Evolutionary conservation across 2,329 filamentous ascomycete species (phyloP), one percentile per base, ranked within the genome.

Genomic region (Corynespora cassiicola): DNA sequence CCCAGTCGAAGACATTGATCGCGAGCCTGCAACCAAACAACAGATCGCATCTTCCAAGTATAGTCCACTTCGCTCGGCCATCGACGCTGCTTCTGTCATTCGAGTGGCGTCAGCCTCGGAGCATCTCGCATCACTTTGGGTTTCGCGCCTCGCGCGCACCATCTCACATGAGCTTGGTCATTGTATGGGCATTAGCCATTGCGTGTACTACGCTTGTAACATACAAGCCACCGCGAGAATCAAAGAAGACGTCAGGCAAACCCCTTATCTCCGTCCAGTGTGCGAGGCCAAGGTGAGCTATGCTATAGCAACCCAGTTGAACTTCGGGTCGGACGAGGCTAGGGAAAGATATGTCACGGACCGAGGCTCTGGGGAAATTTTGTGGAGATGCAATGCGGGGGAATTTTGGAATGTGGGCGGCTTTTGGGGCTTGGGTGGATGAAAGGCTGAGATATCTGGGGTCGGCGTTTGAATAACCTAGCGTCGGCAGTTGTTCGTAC

Each of bases 171-270:
- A 88, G 54, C 63, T 88, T 0, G 81, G 82, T 0, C 85, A 87
- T 58, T 88, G 84, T 54, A 76, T 88, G 23, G 81, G 79, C 1
- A n/a, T n/a, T n/a, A n/a, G n/a, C n/a, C 85, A 88, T 56, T 88
- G 85, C 55, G 68, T 78, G 0, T 86, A 82, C 52, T 85, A 81
- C 49, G 80, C 82, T 0, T 87, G 82, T 49, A 71, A 75, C 2
- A 84, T 86, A 82, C 82, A 86, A 56, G 75, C 78, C 4, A 82
- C 79, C 1, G 75, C 76, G 0, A 71, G 74, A 1, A 68, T 84
- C 24, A 68, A 63, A 0, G 84, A 86, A 58, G 82, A 86, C 54
- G 69, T 75, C 2, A 66, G 82, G 26, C 82, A 86, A 54, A 82
- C 83, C 16, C 81, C 82, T 1, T 86, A 83, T 49, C 52, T 85